A percentile compares a stretch with the other conserved stretches of the same genome.
phyloP scores from a whole-genome alignment of 345 rosid genomes.

The Triadica sebifera region DNA sequence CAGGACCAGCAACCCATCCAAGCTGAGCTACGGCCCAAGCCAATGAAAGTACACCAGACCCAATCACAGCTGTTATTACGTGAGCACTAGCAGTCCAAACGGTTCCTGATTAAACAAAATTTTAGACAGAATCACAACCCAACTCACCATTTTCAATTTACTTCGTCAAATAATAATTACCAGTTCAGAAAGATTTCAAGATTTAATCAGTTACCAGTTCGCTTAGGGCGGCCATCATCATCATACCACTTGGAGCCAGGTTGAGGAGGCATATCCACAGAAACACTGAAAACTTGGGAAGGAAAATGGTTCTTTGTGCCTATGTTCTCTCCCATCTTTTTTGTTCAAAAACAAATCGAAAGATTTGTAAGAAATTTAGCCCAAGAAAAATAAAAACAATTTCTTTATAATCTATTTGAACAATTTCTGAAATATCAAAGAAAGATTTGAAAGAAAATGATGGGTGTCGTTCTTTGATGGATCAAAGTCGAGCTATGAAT shows the following conservation, averaged over 20 bases:
- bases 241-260: slow-evolving; percentile 64
- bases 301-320: slow-evolving; percentile 6
- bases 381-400: background rate
- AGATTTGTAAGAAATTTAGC: background rate
- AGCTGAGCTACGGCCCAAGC: slow-evolving; percentile 79
- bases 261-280: slow-evolving; percentile 39
- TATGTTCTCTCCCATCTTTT: slow-evolving; percentile 15
- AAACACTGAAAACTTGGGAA: slow-evolving; percentile 18
- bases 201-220: slow-evolving; percentile 39
- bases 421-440: background rate
- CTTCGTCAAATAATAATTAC: too few relatives aligned
- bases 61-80: slow-evolving; percentile 78
- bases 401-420: background rate
- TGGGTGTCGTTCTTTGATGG: background rate
- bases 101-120: slow-evolving; percentile 38
- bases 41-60: slow-evolving; percentile 74
- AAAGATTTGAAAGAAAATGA: background rate
- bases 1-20: slow-evolving; percentile 76
- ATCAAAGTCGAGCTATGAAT: background rate
- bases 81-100: slow-evolving; percentile 77
- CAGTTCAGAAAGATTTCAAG: too few relatives aligned
- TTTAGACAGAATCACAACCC: background rate
- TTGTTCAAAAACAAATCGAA: background rate
- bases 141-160: background rate
- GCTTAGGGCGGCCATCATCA: slow-evolving; percentile 67